phyloP scores from a whole-genome alignment of 2,329 filamentous ascomycete species.

The Exophiala mesophila region DNA sequence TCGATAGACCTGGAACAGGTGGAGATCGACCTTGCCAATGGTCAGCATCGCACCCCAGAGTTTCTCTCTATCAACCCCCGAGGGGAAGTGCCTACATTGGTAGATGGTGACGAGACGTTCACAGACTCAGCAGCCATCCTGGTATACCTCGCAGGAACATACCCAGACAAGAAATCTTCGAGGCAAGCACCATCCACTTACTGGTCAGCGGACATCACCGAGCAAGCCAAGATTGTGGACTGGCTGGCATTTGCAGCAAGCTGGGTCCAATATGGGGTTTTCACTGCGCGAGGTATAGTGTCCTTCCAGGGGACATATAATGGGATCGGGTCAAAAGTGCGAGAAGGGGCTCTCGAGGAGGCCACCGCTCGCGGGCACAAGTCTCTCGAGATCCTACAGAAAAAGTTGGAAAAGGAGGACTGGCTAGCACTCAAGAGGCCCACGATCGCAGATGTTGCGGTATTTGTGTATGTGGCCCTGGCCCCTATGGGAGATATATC shows the following conservation, averaged over 20 bases:
- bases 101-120: slow-evolving; percentile 8
- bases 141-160: slow-evolving; percentile 10
- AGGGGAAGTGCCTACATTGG: slow-evolving; percentile 58
- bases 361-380: slow-evolving; percentile 57
- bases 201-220: slow-evolving; percentile 9
- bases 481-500: slow-evolving; percentile 24
- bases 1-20: slow-evolving; percentile 5
- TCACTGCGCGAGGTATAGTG: slow-evolving; percentile 23
- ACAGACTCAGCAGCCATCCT: slow-evolving; percentile 13
- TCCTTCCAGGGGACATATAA: slow-evolving; percentile 18
- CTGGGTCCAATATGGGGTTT: slow-evolving; percentile 9
- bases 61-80: slow-evolving; percentile 53
- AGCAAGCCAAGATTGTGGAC: slow-evolving; percentile 15
- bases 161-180: neutral
- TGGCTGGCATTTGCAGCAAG: slow-evolving; percentile 14
- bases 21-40: slow-evolving; percentile 5
- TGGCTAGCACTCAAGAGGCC: slow-evolving; percentile 18
- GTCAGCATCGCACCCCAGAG: slow-evolving; percentile 30
- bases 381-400: slow-evolving; percentile 46
- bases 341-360: slow-evolving; percentile 16
- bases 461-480: slow-evolving; percentile 25
- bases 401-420: slow-evolving; percentile 13
- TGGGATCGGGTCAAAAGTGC: slow-evolving; percentile 10
- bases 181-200: slow-evolving; percentile 8
- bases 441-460: slow-evolving; percentile 23